Conservation (phyloP, 2,329 filamentous ascomycete genomes). For the Verticillium longisporum region DNA sequence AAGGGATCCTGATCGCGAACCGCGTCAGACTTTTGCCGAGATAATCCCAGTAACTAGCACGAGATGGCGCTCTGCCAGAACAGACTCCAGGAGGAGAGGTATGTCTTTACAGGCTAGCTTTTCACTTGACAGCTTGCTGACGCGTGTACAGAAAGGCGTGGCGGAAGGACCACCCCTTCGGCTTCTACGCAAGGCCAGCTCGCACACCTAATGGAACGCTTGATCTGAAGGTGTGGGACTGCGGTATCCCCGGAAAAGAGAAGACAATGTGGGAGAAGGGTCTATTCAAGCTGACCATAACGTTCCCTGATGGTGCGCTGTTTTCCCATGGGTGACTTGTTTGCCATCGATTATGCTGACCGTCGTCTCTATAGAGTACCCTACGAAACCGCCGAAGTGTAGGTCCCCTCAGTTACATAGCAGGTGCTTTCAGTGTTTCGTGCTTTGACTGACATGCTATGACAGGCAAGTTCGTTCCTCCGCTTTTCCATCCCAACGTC, state of each 20-base stretch:
- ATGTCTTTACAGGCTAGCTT: conserved; percentile 22
- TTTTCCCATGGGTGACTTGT: not conserved
- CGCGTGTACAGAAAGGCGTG: conserved; percentile 71
- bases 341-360: conserved; percentile 10
- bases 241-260: conserved; percentile 90
- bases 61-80: conserved; percentile 84
- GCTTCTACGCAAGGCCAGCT: conserved; percentile 87
- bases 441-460: not conserved
- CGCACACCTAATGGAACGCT: conserved; percentile 68
- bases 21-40: not conserved
- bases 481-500: conserved; percentile 96
- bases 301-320: conserved; percentile 83
- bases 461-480: conserved; percentile 89
- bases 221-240: conserved; percentile 95
- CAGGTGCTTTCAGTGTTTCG: not conserved
- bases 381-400: conserved; percentile 98
- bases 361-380: conserved; percentile 64
- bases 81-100: conserved; percentile 83
- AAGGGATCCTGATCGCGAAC: not conserved
- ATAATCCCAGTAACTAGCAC: not conserved
- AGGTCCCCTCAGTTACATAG: conserved; percentile 31
- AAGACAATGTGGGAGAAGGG: conserved; percentile 99
- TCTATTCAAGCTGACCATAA: conserved; percentile 87
- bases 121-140: conserved; percentile 14
- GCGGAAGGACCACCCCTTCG: conserved; percentile 94